A percentile compares a stretch with the other conserved stretches of the same genome.
These are phyloP conservation scores for Hericium coralloides DNA, from an alignment of 768 basidiomycete species.

Conservation along the genomic window DNA sequence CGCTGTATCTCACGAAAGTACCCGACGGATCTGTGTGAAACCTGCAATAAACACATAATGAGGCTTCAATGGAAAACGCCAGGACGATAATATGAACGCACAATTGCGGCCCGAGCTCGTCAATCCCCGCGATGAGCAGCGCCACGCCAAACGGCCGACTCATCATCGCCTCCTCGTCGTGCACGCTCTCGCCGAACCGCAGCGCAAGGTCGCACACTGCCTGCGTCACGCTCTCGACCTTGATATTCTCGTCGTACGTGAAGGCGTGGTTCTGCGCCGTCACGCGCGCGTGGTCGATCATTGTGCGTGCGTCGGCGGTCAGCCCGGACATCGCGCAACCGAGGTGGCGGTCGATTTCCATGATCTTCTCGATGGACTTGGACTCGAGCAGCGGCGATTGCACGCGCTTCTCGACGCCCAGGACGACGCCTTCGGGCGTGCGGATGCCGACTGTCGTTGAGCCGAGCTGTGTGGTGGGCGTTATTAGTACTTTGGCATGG, in stretches of 20 bases:
- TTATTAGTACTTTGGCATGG: not conserved
- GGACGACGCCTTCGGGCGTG: constrained; percentile 83
- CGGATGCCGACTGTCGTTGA: constrained; percentile 96
- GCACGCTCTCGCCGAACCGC: constrained; percentile 97
- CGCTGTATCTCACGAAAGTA: constrained; percentile 93
- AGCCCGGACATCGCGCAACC: constrained; percentile 98
- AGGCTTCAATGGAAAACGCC: too few species aligned
- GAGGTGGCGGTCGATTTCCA: constrained; percentile 97
- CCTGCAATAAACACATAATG: constrained; percentile 30
- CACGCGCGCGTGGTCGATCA: constrained; percentile 99
- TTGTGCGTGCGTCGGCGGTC: constrained; percentile 96
- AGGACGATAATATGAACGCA: constrained; percentile 31
- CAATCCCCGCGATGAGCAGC: constrained; percentile 92
- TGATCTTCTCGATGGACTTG: constrained; percentile 96
- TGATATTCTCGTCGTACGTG: constrained; percentile 94
- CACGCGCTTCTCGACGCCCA: constrained; percentile 97
- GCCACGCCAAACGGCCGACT: constrained; percentile 98
- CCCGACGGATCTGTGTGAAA: constrained; percentile 98
- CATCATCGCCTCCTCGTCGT: constrained; percentile 99
- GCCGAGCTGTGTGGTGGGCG: constrained; percentile 57
- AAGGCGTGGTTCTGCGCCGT: constrained; percentile 94
- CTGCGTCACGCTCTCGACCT: constrained; percentile 96
- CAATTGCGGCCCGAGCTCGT: constrained; percentile 95
- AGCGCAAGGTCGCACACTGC: constrained; percentile 96
- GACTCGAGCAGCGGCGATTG: constrained; percentile 94